Evolutionary conservation across 1,284 basidiomycete genomes (phyloP).

Genomic region (Melampsora americana): DNA sequence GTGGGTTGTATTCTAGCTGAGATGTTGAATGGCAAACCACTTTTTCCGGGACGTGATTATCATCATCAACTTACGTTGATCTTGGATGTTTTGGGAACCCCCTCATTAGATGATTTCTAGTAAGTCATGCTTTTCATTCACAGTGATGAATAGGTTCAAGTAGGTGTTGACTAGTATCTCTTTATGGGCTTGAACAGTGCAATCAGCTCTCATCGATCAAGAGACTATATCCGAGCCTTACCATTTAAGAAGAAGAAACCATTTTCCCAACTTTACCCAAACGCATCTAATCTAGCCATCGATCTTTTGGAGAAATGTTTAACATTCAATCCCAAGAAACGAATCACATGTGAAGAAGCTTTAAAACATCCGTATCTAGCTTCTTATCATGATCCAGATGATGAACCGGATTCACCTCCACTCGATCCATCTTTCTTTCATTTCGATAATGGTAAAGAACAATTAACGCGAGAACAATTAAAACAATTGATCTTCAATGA

Average conservation of each 20-base stretch:
- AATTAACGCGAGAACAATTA: conserved; percentile 57
- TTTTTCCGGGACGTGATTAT: conserved; percentile 78
- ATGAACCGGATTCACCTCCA: conserved; percentile 62
- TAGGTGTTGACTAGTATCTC: too few relatives aligned
- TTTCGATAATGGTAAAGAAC: conserved; percentile 64
- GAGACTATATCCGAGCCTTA: conserved; percentile 87
- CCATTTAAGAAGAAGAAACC: conserved; percentile 83
- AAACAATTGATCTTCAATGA: conserved; percentile 50
- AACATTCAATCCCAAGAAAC: conserved; percentile 52
- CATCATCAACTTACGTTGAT: conserved; percentile 62
- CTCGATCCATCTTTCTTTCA: conserved; percentile 84
- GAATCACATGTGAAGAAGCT: conserved; percentile 50
- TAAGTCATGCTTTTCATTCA: neutral
- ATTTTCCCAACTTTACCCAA: conserved; percentile 71
- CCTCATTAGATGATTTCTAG: conserved; percentile 63
- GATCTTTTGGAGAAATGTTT: conserved; percentile 84
- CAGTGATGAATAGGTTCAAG: too few relatives aligned
- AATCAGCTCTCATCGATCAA: conserved; percentile 72
- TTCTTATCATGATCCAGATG: conserved; percentile 49
- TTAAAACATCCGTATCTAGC: conserved; percentile 50
- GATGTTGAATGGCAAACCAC: conserved; percentile 82
- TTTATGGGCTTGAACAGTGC: conserved; percentile 50
- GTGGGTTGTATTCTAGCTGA: conserved; percentile 90
- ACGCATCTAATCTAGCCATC: conserved; percentile 78
- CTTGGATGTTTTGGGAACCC: conserved; percentile 62